phyloP scores from a whole-genome alignment of 1,284 basidiomycete species.

The Ganoderma lucidum region DNA sequence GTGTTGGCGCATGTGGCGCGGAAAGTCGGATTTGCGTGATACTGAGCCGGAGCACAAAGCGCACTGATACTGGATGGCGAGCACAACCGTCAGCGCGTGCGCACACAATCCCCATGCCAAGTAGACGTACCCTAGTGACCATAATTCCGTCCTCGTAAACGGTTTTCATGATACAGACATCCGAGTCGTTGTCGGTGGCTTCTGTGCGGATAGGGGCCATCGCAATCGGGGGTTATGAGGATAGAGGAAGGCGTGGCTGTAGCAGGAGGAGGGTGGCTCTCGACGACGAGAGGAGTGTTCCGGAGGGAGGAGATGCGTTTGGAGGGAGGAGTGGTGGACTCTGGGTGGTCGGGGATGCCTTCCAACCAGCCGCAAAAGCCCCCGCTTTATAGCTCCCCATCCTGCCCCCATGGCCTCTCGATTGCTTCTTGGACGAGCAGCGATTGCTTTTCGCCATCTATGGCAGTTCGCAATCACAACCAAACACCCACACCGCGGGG shows the following conservation, averaged over 20 bases:
- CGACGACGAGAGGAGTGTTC: neutral
- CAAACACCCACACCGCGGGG: neutral
- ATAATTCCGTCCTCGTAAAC: neutral
- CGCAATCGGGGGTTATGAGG: neutral
- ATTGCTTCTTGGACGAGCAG: slow-evolving; percentile 4
- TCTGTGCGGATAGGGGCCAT: neutral
- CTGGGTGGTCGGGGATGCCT: neutral
- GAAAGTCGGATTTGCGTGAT: neutral
- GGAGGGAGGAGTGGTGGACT: neutral
- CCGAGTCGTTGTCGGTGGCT: neutral
- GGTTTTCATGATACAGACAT: neutral
- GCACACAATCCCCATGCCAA: neutral
- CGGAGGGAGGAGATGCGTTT: neutral
- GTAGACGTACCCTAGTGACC: neutral
- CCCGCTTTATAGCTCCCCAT: slow-evolving; percentile 1
- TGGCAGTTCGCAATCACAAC: slow-evolving; percentile 3
- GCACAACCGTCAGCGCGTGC: neutral
- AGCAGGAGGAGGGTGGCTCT: neutral
- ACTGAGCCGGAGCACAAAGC: neutral
- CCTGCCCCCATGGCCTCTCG: neutral
- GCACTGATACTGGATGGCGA: neutral
- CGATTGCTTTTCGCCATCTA: slow-evolving; percentile 9
- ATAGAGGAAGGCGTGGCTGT: neutral
- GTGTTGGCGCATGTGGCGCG: neutral
- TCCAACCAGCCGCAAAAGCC: neutral